Evolutionary conservation across 228 moss, liverwort and hornwort species (phyloP), one percentile per base, ranked within the genome.

Genomic region (Sphagnum magellanicum): DNA sequence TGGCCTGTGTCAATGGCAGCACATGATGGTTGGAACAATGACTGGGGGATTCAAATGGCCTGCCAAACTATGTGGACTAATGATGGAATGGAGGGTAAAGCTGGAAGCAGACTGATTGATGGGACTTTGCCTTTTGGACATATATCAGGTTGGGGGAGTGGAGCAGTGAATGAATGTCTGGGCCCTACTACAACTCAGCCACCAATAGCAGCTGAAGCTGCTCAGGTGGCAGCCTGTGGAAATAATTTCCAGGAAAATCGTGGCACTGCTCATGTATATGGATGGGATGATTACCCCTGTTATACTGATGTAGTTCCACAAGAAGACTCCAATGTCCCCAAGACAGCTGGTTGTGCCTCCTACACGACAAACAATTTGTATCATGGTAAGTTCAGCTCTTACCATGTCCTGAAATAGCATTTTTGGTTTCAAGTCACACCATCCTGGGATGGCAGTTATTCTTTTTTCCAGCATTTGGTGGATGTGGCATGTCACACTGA

Each of bases 251-350:
- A 47, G 8, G 68, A 68, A 58, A 68, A 57, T 57, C 47, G 46
- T 4, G 68, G 68, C 47, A 32, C 58, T 17, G n/a, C 53, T 11
- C 32, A 32, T 32, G 32, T 32, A 32, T 68, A 68, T 48, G 69
- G 69, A 59, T 69, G 69, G 69, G 60, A 69, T 3, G 69, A 69
- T 16, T 69, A 69, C 50, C 69, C 69, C 7, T 69, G 69, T 14
- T 69, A 69, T 8, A 60, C 69, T 4, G n/a, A 50, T 69, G 49
- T 50, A 69, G 68, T 58, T 53, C 58, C 69, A 50, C 60, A 60
- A 49, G 69, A 69, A 15, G 60, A 17, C 10, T 8, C 48, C 58
- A 69, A 49, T 14, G 48, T 13, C n/a, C 50, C 50, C 53, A 4
- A 13, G 10, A 15, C 16, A 10, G 59, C 48, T 5, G 32, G 50